phyloP scores from a whole-genome alignment of 306 rosid species.

The Ochetophila trinervis region DNA sequence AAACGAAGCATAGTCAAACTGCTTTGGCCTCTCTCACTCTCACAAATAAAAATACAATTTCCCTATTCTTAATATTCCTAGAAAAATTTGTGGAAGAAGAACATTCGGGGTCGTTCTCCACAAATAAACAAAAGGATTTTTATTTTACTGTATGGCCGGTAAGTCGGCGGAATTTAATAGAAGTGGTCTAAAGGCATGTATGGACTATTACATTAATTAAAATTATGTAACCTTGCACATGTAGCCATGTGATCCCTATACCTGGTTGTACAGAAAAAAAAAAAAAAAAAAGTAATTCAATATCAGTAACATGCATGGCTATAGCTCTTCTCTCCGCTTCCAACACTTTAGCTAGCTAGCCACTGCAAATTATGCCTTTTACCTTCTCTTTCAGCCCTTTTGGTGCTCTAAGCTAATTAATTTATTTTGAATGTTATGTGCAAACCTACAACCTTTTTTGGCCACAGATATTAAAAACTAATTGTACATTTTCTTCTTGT shows the following conservation, averaged over 20 bases:
- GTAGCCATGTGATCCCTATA: slow-evolving; percentile 31
- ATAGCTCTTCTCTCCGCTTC: neutral
- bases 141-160: slow-evolving; percentile 6
- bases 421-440: too few relatives aligned
- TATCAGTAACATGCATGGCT: slow-evolving; percentile 18
- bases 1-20: slow-evolving; percentile 2
- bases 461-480: too few relatives aligned
- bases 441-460: too few relatives aligned
- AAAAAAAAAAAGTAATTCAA: slow-evolving; percentile 16
- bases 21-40: slow-evolving; percentile 12
- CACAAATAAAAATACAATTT: neutral
- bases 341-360: neutral
- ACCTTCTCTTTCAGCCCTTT: too few relatives aligned
- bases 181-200: neutral
- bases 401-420: too few relatives aligned
- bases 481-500: too few relatives aligned
- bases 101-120: neutral
- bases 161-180: slow-evolving; percentile 29
- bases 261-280: neutral
- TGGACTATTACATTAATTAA: neutral
- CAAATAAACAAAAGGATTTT: neutral
- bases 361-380: too few relatives aligned
- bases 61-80: neutral
- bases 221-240: slow-evolving; percentile 20
- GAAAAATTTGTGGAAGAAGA: slow-evolving; percentile 5